Percentiles rank a stretch among this genome's conserved stretches.
Evolutionary conservation across 192 early-diverging fungal species (phyloP).

Genomic region (Chytriomyces confervae): DNA sequence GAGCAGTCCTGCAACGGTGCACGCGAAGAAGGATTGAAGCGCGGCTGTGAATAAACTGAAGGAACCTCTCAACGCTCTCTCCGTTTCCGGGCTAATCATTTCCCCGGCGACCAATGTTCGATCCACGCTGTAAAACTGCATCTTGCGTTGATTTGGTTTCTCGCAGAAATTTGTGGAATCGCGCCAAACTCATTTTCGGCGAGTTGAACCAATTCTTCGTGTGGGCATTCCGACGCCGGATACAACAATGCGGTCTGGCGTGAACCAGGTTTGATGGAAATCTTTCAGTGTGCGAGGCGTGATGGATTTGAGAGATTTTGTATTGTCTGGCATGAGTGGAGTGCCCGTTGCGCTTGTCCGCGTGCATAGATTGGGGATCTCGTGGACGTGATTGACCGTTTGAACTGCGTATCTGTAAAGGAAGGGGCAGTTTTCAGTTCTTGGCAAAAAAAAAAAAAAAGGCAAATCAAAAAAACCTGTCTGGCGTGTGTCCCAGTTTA

Average conservation of each 20-base stretch:
- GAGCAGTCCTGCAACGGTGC: too few species aligned
- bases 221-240: slow-evolving; percentile 85
- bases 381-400: slow-evolving; percentile 17
- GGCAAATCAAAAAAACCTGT: neutral
- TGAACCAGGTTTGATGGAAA: slow-evolving; percentile 84
- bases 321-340: slow-evolving; percentile 74
- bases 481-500: neutral
- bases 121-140: slow-evolving; percentile 41
- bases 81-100: too few species aligned
- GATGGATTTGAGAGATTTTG: slow-evolving; percentile 66
- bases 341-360: slow-evolving; percentile 79
- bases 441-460: neutral
- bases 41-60: too few species aligned
- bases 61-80: too few species aligned
- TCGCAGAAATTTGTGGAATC: slow-evolving; percentile 41
- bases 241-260: slow-evolving; percentile 90
- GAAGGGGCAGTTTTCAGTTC: neutral
- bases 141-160: slow-evolving; percentile 41
- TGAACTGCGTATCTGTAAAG: slow-evolving; percentile 15
- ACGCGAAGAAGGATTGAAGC: too few species aligned
- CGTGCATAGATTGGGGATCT: slow-evolving; percentile 30
- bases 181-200: slow-evolving; percentile 79
- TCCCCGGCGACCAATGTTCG: slow-evolving; percentile 15
- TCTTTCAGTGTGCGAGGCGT: slow-evolving; percentile 69
- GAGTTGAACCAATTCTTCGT: slow-evolving; percentile 79